phyloP scores from a whole-genome alignment of 2,329 filamentous ascomycete genomes.

The Fusarium udum region DNA sequence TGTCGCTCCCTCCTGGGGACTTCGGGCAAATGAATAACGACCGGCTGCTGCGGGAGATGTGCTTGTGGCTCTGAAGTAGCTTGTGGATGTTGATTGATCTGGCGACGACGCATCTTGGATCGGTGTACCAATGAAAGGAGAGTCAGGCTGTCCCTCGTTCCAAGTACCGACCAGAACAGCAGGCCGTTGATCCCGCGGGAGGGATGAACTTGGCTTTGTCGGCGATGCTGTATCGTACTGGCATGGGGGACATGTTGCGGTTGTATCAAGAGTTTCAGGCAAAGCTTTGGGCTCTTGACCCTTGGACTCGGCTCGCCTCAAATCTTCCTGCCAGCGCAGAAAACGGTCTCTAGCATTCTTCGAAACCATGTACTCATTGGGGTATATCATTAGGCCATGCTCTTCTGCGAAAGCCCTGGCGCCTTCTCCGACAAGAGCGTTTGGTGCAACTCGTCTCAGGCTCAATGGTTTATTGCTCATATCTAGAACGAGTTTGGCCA shows the following conservation, averaged over 20 bases:
- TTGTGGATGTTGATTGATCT: conserved; percentile 24
- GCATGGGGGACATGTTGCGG: conserved; percentile 39
- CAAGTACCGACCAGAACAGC: conserved; percentile 67
- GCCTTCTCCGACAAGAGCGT: conserved; percentile 86
- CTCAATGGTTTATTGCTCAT: conserved; percentile 80
- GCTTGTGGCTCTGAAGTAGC: conserved; percentile 33
- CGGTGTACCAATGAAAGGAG: conserved; percentile 53
- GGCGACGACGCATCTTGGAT: conserved; percentile 28
- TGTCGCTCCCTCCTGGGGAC: conserved; percentile 21
- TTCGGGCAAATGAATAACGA: conserved; percentile 9
- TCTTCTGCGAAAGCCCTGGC: conserved; percentile 87
- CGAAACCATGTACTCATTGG: conserved; percentile 82
- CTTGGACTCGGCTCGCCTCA: conserved; percentile 68
- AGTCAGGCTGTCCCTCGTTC: conserved; percentile 72
- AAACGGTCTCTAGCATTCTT: conserved; percentile 81
- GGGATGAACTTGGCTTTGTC: conserved; percentile 37
- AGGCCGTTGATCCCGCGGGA: conserved; percentile 59
- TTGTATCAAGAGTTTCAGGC: conserved; percentile 19
- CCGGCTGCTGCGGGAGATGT: conserved; percentile 15
- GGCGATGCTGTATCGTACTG: conserved; percentile 48
- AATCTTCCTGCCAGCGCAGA: conserved; percentile 78
- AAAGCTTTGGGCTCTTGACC: conserved; percentile 40
- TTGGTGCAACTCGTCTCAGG: conserved; percentile 88
- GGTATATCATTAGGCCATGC: conserved; percentile 76
- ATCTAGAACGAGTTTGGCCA: conserved; percentile 86